Evolutionary conservation across 2,329 filamentous ascomycete species (phyloP).

Genomic region (Canariomyces notabilis): DNA sequence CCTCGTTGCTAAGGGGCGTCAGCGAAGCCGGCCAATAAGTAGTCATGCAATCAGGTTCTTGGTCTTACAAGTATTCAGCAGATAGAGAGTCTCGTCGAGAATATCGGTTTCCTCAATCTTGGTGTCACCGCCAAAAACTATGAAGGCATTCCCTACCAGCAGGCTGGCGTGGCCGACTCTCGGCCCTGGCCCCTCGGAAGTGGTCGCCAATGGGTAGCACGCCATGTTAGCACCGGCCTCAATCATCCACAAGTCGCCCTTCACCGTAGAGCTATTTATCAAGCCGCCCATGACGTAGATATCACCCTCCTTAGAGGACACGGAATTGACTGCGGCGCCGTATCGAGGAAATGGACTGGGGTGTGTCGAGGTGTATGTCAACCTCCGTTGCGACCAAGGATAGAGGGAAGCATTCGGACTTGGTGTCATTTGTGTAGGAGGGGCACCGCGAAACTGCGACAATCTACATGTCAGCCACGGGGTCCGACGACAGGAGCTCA

Average conservation of each 20-base stretch:
- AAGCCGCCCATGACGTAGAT: slow-evolving; percentile 97
- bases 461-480: slow-evolving; percentile 5
- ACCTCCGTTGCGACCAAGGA: slow-evolving; percentile 86
- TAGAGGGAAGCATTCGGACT: slow-evolving; percentile 77
- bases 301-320: slow-evolving; percentile 91
- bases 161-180: slow-evolving; percentile 91
- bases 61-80: slow-evolving; percentile 90
- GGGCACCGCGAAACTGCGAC: slow-evolving; percentile 51
- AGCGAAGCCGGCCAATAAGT: not conserved
- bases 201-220: slow-evolving; percentile 87
- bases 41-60: not conserved
- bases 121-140: slow-evolving; percentile 97
- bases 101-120: slow-evolving; percentile 91
- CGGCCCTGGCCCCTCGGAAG: slow-evolving; percentile 88
- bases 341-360: slow-evolving; percentile 92
- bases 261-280: slow-evolving; percentile 91
- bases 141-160: slow-evolving; percentile 95
- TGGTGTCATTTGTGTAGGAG: slow-evolving; percentile 29
- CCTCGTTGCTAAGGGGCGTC: slow-evolving; percentile 66
- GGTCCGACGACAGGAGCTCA: slow-evolving; percentile 8
- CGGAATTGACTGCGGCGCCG: slow-evolving; percentile 89
- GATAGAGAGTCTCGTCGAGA: slow-evolving; percentile 90
- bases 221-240: slow-evolving; percentile 83
- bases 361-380: slow-evolving; percentile 79
- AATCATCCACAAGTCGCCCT: slow-evolving; percentile 96